Evolutionary conservation across 139 green algal species (phyloP).

Genomic region (Tetraselmis striata): DNA sequence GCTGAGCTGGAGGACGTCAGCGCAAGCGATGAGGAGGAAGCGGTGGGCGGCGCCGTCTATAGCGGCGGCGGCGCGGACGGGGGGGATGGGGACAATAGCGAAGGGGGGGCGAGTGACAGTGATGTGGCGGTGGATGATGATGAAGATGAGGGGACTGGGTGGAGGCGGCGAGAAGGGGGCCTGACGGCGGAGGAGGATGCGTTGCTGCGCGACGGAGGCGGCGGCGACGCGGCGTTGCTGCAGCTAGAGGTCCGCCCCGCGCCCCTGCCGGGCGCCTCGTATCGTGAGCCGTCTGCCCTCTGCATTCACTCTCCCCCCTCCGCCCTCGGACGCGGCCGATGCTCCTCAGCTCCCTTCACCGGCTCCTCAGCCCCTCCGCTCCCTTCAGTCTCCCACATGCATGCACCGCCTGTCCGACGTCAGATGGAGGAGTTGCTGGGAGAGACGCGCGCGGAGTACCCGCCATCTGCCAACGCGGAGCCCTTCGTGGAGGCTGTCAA

Average conservation of each 20-base stretch:
- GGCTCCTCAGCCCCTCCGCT: no score
- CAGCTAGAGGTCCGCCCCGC: neutral
- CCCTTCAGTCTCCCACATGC: no score
- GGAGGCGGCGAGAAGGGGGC: neutral
- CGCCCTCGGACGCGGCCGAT: no score
- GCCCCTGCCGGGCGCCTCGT: neutral
- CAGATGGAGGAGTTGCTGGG: conserved; percentile 35
- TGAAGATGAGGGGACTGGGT: neutral
- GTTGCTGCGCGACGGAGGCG: neutral
- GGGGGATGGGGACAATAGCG: neutral
- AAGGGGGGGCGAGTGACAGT: neutral
- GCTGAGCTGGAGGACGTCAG: neutral
- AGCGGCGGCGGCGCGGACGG: neutral
- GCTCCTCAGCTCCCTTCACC: no score
- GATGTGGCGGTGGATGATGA: no score
- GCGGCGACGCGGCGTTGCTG: neutral
- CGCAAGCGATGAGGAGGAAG: neutral
- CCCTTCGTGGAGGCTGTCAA: conserved; percentile 19
- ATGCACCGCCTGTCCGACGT: neutral
- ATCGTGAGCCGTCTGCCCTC: neutral
- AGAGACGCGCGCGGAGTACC: conserved; percentile 17
- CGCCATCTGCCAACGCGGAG: conserved; percentile 7
- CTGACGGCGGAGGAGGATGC: neutral
- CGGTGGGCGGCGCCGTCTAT: neutral
- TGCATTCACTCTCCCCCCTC: neutral